Conservation (phyloP, 2,329 filamentous ascomycete species). For the Stagonosporopsis rhizophila region DNA sequence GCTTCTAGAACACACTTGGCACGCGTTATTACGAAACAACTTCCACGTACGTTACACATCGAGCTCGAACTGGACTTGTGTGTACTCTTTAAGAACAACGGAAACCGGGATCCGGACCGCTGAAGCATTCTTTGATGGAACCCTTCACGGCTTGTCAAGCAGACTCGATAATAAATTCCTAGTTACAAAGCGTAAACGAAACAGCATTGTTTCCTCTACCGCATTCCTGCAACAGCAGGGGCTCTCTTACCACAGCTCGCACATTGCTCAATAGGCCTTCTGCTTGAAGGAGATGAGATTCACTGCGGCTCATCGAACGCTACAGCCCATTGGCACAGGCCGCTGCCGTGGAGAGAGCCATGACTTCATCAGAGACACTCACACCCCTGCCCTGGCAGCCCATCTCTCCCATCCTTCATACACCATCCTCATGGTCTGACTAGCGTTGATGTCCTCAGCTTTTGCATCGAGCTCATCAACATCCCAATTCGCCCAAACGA, state of each 20-base stretch:
- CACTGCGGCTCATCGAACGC: neutral
- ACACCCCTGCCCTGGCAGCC: neutral
- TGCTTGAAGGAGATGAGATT: neutral
- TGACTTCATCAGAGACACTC: neutral
- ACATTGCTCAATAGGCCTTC: no score
- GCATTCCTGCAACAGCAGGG: no score
- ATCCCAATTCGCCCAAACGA: conserved; percentile 33
- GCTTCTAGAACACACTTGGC: neutral
- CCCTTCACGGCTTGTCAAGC: no score
- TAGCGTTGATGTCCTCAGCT: conserved; percentile 27
- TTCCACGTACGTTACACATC: neutral
- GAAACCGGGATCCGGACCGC: no score
- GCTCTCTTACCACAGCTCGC: no score
- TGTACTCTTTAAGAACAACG: neutral
- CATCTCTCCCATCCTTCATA: conserved; percentile 19
- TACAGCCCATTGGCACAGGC: neutral
- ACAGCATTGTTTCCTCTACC: no score
- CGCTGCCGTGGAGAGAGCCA: neutral
- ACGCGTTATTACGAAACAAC: neutral
- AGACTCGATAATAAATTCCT: no score
- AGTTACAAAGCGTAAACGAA: no score
- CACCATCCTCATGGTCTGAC: conserved; percentile 23
- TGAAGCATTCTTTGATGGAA: no score
- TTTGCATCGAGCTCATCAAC: conserved; percentile 30
- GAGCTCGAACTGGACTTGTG: neutral